Conservation (phyloP, 2,329 filamentous ascomycete species). For the Colletotrichum sp. region DNA sequence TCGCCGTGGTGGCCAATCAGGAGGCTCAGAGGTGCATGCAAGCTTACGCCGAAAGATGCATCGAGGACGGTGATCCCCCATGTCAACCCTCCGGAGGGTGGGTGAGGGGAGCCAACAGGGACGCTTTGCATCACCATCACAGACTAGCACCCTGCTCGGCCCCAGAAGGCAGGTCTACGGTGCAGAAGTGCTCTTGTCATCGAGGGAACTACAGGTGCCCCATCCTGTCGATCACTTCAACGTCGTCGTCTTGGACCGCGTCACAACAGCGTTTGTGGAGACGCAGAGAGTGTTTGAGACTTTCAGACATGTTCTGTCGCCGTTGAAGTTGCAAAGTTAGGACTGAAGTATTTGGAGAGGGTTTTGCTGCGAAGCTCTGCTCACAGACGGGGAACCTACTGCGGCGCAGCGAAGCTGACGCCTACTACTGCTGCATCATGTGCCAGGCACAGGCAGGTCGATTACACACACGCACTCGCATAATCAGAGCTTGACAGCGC, state of each 20-base stretch:
- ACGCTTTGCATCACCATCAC: slow-evolving; percentile 11
- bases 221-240: not conserved
- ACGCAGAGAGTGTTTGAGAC: not conserved
- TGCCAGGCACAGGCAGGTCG: not conserved
- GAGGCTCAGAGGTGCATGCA: not conserved
- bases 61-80: slow-evolving; percentile 14
- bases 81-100: not conserved
- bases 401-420: slow-evolving; percentile 5
- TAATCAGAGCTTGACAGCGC: not conserved
- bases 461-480: not conserved
- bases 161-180: not conserved
- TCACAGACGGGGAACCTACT: slow-evolving; percentile 5
- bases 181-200: not conserved
- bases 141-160: not conserved
- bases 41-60: slow-evolving; percentile 14
- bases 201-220: not conserved
- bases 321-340: not conserved
- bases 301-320: not conserved
- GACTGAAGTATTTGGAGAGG: not conserved
- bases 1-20: not conserved
- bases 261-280: slow-evolving; percentile 4
- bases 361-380: not conserved
- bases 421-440: not conserved
- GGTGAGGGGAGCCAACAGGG: not conserved
- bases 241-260: not conserved